A percentile compares a stretch with the other conserved stretches of the same genome.
phyloP scores from a whole-genome alignment of 768 basidiomycete genomes.

The Coprinopsis cinerea region DNA sequence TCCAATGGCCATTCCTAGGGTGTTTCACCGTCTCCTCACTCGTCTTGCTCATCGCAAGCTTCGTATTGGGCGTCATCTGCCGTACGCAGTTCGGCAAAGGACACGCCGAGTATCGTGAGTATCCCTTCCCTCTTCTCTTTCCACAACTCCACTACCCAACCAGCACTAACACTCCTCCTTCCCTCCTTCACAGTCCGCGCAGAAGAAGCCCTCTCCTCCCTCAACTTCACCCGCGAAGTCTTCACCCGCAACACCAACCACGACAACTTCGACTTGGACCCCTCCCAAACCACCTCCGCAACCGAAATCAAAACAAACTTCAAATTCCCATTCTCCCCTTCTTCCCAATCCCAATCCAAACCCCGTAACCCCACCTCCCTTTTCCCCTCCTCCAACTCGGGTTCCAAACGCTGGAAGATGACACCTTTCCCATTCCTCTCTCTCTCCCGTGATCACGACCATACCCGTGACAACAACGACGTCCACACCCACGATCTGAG shows the following conservation, averaged over 20 bases:
- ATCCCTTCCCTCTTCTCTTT: not conserved
- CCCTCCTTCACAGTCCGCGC: conserved; percentile 28
- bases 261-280: conserved; percentile 5
- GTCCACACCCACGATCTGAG: too few relatives aligned
- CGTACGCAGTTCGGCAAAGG: conserved; percentile 50
- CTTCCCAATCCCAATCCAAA: too few relatives aligned
- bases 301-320: not conserved
- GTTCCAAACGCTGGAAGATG: too few relatives aligned
- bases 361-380: too few relatives aligned
- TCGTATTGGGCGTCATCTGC: conserved; percentile 43
- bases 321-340: too few relatives aligned
- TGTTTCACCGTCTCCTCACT: conserved; percentile 41
- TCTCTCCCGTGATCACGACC: too few relatives aligned
- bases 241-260: conserved; percentile 27
- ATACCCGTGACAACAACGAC: too few relatives aligned
- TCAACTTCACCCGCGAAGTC: conserved; percentile 33
- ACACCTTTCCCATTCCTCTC: too few relatives aligned
- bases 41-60: conserved; percentile 33
- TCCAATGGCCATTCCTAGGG: conserved; percentile 45
- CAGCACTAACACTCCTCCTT: conserved; percentile 9
- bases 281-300: not conserved
- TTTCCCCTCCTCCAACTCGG: too few relatives aligned
- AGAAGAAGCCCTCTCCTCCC: conserved; percentile 31
- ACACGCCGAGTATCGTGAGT: conserved; percentile 49
- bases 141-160: not conserved